Conservation (phyloP, 148 eudicot species). For the Nyssa sinensis region DNA sequence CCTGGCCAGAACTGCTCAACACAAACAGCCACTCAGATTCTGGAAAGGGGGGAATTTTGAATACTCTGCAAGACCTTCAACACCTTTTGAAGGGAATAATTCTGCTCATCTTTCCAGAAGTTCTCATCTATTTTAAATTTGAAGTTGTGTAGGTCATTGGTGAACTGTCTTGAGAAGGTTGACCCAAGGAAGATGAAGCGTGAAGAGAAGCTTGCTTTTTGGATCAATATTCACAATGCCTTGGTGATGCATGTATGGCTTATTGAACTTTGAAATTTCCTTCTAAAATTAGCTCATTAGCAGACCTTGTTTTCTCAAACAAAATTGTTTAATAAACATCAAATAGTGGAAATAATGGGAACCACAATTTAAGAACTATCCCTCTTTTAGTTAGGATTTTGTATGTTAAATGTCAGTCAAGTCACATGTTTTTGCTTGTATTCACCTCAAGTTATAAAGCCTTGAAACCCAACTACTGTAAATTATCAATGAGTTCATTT, state of each 20-base stretch:
- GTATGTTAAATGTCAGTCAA: background rate
- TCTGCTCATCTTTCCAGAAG: constrained; percentile 1
- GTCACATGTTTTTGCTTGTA: background rate
- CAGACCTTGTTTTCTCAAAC: background rate
- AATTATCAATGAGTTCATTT: background rate
- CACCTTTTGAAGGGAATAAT: background rate
- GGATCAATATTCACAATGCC: constrained; percentile 62
- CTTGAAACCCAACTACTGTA: background rate
- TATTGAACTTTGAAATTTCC: constrained; percentile 4
- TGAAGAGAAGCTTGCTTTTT: constrained; percentile 54
- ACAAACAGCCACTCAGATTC: background rate
- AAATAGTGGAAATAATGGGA: background rate
- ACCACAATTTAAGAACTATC: background rate
- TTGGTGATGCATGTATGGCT: constrained; percentile 56
- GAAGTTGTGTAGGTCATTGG: constrained; percentile 38
- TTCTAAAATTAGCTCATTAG: background rate
- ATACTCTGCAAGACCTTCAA: background rate
- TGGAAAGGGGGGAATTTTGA: background rate
- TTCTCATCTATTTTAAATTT: constrained; percentile 12
- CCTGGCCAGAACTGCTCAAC: background rate
- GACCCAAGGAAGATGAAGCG: constrained; percentile 53
- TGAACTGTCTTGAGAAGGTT: constrained; percentile 47
- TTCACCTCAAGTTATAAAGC: background rate
- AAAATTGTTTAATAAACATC: background rate
- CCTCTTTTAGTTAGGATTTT: background rate